Conservation (phyloP, 2,329 filamentous ascomycete genomes). For the Trichoderma sp. region DNA sequence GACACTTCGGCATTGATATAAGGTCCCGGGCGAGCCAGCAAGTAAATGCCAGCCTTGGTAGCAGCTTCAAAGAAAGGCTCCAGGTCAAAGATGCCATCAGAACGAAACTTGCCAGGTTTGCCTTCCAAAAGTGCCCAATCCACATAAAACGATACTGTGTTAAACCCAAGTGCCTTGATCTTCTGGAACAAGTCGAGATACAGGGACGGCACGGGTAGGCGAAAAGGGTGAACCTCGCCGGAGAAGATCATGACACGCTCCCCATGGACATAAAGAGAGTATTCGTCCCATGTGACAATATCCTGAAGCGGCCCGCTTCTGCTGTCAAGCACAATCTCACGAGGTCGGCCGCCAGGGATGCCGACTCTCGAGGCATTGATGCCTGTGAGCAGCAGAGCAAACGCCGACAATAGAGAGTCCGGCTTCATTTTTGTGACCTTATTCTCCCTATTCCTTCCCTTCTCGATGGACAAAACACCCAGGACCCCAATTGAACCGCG, state of each 20-base stretch:
- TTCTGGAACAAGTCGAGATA: slow-evolving; percentile 78
- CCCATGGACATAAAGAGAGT: slow-evolving; percentile 68
- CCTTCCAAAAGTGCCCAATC: slow-evolving; percentile 79
- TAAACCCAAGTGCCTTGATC: slow-evolving; percentile 77
- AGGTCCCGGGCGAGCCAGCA: slow-evolving; percentile 69
- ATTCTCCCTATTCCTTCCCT: not conserved
- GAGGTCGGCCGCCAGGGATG: slow-evolving; percentile 24
- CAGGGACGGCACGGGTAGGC: slow-evolving; percentile 45
- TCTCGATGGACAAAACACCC: not conserved
- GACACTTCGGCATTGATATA: slow-evolving; percentile 78
- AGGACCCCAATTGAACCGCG: not conserved
- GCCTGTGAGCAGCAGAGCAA: slow-evolving; percentile 18
- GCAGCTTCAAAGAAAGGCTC: slow-evolving; percentile 77
- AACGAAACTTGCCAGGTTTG: slow-evolving; percentile 65
- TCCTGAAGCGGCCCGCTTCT: slow-evolving; percentile 33
- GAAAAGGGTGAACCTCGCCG: slow-evolving; percentile 70
- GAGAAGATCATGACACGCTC: slow-evolving; percentile 70
- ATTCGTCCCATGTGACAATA: slow-evolving; percentile 66
- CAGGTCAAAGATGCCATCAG: slow-evolving; percentile 69
- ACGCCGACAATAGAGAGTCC: slow-evolving; percentile 19
- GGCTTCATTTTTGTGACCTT: slow-evolving; percentile 26
- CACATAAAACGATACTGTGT: slow-evolving; percentile 74
- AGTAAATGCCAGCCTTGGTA: slow-evolving; percentile 68
- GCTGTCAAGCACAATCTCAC: slow-evolving; percentile 26
- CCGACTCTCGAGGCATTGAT: slow-evolving; percentile 23